phyloP scores from a whole-genome alignment of 139 green algal species.

The Edaphochlamys debaryana region DNA sequence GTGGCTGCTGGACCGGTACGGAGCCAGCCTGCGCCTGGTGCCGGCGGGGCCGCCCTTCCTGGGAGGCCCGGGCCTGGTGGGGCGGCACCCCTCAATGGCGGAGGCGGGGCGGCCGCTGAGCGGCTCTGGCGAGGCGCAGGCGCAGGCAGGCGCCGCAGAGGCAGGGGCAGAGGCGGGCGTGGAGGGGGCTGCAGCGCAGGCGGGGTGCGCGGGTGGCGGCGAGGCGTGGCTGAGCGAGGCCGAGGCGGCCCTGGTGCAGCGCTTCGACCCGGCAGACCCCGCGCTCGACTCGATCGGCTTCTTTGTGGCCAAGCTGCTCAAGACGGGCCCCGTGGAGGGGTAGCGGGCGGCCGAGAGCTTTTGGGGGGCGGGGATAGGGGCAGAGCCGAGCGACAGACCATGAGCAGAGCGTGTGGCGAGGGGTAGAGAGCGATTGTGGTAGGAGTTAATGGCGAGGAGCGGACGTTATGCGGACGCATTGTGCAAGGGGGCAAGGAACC shows the following conservation, averaged over 20 bases:
- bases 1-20: constrained; percentile 84
- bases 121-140: constrained; percentile 9
- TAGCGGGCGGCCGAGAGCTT: not conserved
- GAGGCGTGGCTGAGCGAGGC: constrained; percentile 70
- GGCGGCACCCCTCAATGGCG: constrained; percentile 22
- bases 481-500: too few relatives aligned
- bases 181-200: not conserved
- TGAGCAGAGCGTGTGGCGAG: too few relatives aligned
- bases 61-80: constrained; percentile 68
- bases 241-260: constrained; percentile 83
- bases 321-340: constrained; percentile 35
- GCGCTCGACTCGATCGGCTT: constrained; percentile 87
- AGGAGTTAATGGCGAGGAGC: too few relatives aligned
- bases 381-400: too few relatives aligned
- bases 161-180: not conserved
- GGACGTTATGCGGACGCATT: too few relatives aligned
- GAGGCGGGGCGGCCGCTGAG: not conserved
- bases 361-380: too few relatives aligned
- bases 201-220: not conserved
- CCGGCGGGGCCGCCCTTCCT: constrained; percentile 62
- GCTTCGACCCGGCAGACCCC: constrained; percentile 77
- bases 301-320: constrained; percentile 90
- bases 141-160: too few relatives aligned
- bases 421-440: too few relatives aligned
- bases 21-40: constrained; percentile 65